A percentile compares a stretch with the other conserved stretches of the same genome.
Conservation (phyloP, 148 eudicot species). For the Amaranthus cruentus region DNA sequence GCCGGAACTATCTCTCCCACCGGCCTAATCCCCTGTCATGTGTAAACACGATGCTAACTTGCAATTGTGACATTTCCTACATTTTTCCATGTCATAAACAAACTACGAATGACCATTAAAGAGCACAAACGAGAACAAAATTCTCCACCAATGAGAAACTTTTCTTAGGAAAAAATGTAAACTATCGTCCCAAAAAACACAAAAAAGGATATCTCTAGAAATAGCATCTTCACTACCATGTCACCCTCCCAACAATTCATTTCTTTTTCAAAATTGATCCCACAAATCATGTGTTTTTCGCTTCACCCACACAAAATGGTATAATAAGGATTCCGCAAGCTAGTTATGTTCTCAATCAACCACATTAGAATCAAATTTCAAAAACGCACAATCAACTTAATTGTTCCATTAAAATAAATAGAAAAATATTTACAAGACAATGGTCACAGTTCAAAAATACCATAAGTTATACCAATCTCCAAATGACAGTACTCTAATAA, state of each 20-base stretch:
- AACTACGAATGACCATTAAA: too few species aligned
- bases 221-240: too few species aligned
- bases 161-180: too few species aligned
- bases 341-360: not conserved
- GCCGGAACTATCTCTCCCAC: too few species aligned
- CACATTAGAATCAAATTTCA: not conserved
- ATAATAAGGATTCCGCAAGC: not conserved
- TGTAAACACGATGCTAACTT: too few species aligned
- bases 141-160: too few species aligned
- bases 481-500: not conserved
- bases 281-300: not conserved
- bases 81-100: too few species aligned
- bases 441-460: not conserved
- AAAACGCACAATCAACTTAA: not conserved
- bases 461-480: not conserved
- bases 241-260: not conserved
- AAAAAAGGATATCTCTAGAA: not conserved
- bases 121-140: too few species aligned
- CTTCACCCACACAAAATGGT: not conserved
- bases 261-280: not conserved
- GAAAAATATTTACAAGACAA: not conserved
- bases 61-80: too few species aligned
- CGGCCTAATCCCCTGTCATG: too few species aligned
- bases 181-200: too few species aligned
- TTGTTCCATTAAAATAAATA: not conserved